Percentiles rank a stretch among this genome's conserved stretches.
phyloP scores from a whole-genome alignment of 2,329 filamentous ascomycete genomes.

The Pseudogymnoascus sp. region DNA sequence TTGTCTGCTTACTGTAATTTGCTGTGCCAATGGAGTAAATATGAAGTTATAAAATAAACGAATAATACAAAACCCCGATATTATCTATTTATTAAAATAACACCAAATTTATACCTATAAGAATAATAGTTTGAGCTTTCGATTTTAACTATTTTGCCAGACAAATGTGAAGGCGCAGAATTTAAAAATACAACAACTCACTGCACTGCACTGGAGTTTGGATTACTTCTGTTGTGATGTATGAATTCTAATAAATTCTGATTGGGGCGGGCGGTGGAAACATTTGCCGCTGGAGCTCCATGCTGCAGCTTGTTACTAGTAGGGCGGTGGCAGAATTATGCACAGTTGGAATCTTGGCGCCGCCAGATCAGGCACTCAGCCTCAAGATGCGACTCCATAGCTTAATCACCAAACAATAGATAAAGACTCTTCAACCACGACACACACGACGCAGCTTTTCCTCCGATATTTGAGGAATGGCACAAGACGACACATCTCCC shows the following conservation, averaged over 20 bases:
- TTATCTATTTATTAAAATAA: background rate
- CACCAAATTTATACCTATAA: background rate
- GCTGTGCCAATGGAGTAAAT: too few species aligned
- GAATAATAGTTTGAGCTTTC: background rate
- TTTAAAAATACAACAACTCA: background rate
- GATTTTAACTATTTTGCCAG: background rate
- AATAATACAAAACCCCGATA: too few species aligned
- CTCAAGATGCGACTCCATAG: slow-evolving; percentile 1
- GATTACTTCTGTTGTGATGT: background rate
- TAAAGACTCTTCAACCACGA: background rate
- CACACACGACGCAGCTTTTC: background rate
- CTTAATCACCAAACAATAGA: slow-evolving; percentile 1
- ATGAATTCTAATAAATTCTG: background rate
- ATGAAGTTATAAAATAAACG: background rate
- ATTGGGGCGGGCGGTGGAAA: background rate
- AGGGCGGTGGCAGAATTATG: slow-evolving; percentile 9
- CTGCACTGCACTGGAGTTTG: background rate
- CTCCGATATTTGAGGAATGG: background rate
- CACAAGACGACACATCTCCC: background rate
- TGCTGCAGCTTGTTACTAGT: background rate
- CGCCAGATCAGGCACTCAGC: slow-evolving; percentile 6
- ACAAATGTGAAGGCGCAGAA: background rate
- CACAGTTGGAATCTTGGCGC: background rate
- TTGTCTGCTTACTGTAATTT: too few species aligned
- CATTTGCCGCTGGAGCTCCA: background rate